Conservation (phyloP, 345 rosid genomes). For the Rhizophora mangle region DNA sequence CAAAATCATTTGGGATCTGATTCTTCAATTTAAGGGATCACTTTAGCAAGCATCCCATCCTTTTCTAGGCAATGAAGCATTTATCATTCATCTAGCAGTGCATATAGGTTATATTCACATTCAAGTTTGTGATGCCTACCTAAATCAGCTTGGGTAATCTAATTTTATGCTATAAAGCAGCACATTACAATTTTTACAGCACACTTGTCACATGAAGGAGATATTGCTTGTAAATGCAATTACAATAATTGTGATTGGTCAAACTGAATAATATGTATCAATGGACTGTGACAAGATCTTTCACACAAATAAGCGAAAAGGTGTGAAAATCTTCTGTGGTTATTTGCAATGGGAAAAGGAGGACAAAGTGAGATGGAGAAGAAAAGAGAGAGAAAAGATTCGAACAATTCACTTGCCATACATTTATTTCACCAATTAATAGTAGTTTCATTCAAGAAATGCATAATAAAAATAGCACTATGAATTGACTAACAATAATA, state of each 20-base stretch:
- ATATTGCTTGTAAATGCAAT: background rate
- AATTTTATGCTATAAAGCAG: background rate
- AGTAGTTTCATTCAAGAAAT: no score
- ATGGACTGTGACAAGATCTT: background rate
- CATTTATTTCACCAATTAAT: no score
- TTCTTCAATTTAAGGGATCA: background rate
- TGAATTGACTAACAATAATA: no score
- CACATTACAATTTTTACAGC: background rate
- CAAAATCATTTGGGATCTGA: background rate
- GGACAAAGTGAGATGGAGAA: no score
- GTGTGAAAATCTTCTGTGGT: no score
- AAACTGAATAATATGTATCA: background rate
- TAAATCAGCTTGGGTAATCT: background rate
- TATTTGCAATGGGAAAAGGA: no score
- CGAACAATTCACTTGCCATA: no score
- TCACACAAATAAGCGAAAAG: no score
- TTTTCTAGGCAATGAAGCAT: background rate
- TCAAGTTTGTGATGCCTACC: conserved; percentile 4
- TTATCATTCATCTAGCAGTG: background rate
- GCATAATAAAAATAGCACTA: no score
- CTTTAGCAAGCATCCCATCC: background rate
- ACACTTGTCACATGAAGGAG: background rate
- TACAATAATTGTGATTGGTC: background rate
- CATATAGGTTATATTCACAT: background rate
- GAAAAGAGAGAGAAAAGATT: no score